Conservation (phyloP, 1,284 basidiomycete genomes). For the Cutaneotrichosporon spelunceum region DNA sequence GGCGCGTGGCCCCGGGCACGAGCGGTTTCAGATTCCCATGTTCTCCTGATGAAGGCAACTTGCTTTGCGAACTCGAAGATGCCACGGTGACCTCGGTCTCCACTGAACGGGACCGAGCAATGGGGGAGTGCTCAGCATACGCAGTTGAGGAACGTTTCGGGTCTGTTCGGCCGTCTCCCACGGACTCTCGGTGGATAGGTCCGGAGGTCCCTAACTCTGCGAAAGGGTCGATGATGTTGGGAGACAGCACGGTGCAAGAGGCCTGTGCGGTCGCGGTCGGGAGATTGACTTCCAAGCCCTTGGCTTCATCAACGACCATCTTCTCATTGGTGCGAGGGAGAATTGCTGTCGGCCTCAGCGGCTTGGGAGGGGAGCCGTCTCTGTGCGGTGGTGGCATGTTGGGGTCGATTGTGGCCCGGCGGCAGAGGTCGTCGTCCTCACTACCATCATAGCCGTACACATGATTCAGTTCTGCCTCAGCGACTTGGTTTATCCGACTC, state of each 20-base stretch:
- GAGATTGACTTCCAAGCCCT: not conserved
- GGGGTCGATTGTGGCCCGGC: not conserved
- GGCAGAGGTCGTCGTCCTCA: not conserved
- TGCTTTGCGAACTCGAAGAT: not conserved
- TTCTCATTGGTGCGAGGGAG: not conserved
- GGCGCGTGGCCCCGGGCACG: not conserved
- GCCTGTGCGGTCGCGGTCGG: not conserved
- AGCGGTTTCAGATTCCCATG: not conserved
- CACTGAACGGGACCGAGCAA: not conserved
- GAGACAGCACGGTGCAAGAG: not conserved
- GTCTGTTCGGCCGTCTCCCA: not conserved
- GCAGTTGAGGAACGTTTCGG: not conserved
- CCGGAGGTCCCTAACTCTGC: not conserved
- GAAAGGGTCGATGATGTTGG: not conserved
- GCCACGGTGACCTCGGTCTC: not conserved
- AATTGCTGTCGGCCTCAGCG: not conserved
- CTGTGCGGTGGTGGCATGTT: not conserved
- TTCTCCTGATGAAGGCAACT: not conserved
- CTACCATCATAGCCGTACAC: not conserved
- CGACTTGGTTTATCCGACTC: not conserved
- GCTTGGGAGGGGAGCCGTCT: not conserved
- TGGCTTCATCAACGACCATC: not conserved
- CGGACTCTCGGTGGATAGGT: not conserved
- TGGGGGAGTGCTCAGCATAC: not conserved
- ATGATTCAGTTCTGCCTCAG: not conserved